Conservation (phyloP, 108 stramenopile genomes). For the Nitzschia sp. region DNA sequence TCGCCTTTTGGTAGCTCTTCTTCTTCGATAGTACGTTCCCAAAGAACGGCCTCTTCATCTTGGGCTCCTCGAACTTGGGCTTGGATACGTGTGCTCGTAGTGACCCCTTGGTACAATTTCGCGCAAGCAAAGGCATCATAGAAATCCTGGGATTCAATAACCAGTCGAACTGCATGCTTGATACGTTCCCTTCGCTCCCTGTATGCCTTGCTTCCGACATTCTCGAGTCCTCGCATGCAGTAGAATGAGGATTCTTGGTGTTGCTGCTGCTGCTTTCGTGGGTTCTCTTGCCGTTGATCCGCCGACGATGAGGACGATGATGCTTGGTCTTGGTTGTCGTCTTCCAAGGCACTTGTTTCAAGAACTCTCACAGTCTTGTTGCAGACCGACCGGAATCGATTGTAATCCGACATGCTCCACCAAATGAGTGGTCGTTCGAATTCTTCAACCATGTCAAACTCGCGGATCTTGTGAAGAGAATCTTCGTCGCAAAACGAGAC, state of each 20-base stretch:
- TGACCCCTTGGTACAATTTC: neutral
- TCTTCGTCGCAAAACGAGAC: neutral
- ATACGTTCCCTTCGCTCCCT: neutral
- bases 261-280: no score
- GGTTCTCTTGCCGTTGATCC: no score
- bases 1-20: neutral
- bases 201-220: neutral
- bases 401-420: conserved; percentile 5
- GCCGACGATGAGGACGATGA: no score
- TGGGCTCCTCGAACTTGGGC: conserved; percentile 2
- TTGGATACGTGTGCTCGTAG: neutral
- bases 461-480: neutral
- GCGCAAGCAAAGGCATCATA: neutral
- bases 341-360: neutral
- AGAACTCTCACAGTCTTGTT: neutral
- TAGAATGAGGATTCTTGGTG: neutral
- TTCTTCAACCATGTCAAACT: neutral
- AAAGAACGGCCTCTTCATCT: conserved; percentile 8
- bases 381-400: neutral
- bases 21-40: conserved; percentile 2
- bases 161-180: neutral
- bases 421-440: neutral
- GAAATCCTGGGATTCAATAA: neutral
- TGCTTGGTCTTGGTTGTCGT: neutral
- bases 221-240: conserved; percentile 10